A percentile compares a stretch with the other conserved stretches of the same genome.
Evolutionary conservation across 225 moss, liverwort and hornwort genomes (phyloP).

Genomic region (Climacium dendroides): DNA sequence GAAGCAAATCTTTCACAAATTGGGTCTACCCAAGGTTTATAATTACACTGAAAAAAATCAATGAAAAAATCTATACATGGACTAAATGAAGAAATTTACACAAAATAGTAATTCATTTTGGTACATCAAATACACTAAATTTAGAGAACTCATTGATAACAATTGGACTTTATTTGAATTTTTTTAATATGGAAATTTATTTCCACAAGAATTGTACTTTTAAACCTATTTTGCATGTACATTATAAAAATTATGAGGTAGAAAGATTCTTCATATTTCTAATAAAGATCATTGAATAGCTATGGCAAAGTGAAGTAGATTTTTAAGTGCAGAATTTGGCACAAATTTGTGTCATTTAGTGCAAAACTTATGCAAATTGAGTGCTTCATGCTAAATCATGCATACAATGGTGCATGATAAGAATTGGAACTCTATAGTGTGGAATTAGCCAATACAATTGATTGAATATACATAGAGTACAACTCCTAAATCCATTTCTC

Average conservation of each 20-base stretch:
- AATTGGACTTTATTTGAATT: not conserved
- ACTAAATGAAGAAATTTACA: not conserved
- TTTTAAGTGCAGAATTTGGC: not conserved
- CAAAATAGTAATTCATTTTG: not conserved
- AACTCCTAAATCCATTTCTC: not conserved
- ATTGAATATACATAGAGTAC: not conserved
- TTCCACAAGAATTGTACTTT: rapidly evolving
- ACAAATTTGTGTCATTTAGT: not conserved
- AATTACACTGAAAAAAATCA: not conserved
- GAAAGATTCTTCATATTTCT: not conserved
- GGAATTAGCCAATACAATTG: not conserved
- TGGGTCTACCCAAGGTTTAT: rapidly evolving
- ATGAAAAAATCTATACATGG: not conserved
- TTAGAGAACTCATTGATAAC: not conserved
- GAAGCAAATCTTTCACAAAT: rapidly evolving
- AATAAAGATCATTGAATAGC: not conserved
- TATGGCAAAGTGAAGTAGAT: not conserved
- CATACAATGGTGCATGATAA: not conserved
- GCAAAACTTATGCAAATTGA: not conserved
- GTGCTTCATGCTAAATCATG: not conserved
- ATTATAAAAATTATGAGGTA: not conserved
- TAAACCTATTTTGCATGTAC: not conserved
- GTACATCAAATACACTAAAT: not conserved
- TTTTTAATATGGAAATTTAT: not conserved
- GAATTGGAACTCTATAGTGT: not conserved